A percentile compares a stretch with the other conserved stretches of the same genome.
Evolutionary conservation across 2,329 filamentous ascomycete species (phyloP).

Genomic region (Paecilomyces niveus): DNA sequence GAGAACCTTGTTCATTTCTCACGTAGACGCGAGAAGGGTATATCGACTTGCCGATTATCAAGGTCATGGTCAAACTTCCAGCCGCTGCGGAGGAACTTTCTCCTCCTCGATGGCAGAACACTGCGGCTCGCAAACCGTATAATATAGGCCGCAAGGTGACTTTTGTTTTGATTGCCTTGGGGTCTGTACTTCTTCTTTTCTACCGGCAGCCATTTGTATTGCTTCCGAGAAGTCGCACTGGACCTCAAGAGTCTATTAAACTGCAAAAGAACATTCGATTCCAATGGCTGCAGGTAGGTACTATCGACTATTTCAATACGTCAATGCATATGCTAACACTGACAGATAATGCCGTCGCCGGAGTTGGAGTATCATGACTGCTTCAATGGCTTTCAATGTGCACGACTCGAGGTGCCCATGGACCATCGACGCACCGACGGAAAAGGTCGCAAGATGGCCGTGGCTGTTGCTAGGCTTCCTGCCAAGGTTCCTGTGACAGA

Average conservation of each 20-base stretch:
- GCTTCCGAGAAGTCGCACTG: neutral
- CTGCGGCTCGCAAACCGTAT: neutral
- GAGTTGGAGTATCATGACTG: constrained; percentile 34
- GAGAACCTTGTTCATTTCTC: neutral
- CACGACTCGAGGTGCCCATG: constrained; percentile 44
- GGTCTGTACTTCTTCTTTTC: neutral
- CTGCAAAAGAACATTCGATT: neutral
- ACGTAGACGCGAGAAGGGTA: neutral
- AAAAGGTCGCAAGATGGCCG: constrained; percentile 25
- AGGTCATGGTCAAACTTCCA: neutral
- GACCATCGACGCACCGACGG: constrained; percentile 35
- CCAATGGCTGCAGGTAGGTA: neutral
- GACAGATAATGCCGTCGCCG: constrained; percentile 19
- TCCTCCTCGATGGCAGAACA: neutral
- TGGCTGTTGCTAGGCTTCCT: constrained; percentile 43
- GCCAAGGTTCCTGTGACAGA: constrained; percentile 36
- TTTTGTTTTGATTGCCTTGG: neutral
- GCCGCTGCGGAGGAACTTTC: neutral
- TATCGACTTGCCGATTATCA: neutral
- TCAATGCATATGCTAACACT: neutral
- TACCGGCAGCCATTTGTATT: neutral
- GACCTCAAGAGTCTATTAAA: neutral
- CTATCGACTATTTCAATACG: neutral
- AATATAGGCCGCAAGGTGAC: neutral
- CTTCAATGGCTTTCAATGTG: constrained; percentile 42